These are phyloP conservation scores for Alternaria triticina DNA, from an alignment of 2,329 filamentous ascomycete species.

Conservation along the genomic window DNA sequence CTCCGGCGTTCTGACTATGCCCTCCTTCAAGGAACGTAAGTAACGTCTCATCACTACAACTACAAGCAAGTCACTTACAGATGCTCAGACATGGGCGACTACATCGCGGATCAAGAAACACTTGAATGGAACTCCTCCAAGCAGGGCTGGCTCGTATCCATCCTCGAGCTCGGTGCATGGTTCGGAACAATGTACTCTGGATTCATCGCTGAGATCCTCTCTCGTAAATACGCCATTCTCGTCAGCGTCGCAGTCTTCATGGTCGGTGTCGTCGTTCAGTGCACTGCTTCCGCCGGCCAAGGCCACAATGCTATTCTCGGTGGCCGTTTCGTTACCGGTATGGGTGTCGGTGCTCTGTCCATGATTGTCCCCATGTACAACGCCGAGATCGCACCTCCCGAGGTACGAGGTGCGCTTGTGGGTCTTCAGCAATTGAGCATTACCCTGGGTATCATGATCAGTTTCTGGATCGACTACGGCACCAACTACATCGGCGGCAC, in stretches of 20 bases:
- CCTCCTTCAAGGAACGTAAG: slow-evolving; percentile 51
- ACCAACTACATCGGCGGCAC: slow-evolving; percentile 61
- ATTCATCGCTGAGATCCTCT: slow-evolving; percentile 71
- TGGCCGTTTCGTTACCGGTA: slow-evolving; percentile 74
- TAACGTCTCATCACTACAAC: not conserved
- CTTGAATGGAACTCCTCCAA: slow-evolving; percentile 46
- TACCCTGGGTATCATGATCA: slow-evolving; percentile 67
- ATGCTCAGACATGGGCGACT: slow-evolving; percentile 50
- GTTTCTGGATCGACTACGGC: slow-evolving; percentile 53
- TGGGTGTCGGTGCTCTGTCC: slow-evolving; percentile 71
- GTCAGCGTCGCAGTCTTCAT: slow-evolving; percentile 72
- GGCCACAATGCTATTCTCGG: slow-evolving; percentile 68
- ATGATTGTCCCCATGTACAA: slow-evolving; percentile 68
- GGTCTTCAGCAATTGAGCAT: slow-evolving; percentile 69
- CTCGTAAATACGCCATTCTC: slow-evolving; percentile 72
- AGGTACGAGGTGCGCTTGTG: slow-evolving; percentile 69
- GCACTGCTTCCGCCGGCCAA: slow-evolving; percentile 60
- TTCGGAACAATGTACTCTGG: slow-evolving; percentile 72
- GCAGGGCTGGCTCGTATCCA: slow-evolving; percentile 61
- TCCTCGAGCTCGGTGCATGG: slow-evolving; percentile 78
- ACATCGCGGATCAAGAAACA: slow-evolving; percentile 34
- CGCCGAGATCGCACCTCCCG: slow-evolving; percentile 58
- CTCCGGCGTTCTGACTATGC: slow-evolving; percentile 67
- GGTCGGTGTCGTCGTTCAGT: slow-evolving; percentile 72
- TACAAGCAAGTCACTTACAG: not conserved